A percentile compares a stretch with the other conserved stretches of the same genome.
phyloP scores from a whole-genome alignment of 352 stramenopile species.

The Phytophthora sp. region DNA sequence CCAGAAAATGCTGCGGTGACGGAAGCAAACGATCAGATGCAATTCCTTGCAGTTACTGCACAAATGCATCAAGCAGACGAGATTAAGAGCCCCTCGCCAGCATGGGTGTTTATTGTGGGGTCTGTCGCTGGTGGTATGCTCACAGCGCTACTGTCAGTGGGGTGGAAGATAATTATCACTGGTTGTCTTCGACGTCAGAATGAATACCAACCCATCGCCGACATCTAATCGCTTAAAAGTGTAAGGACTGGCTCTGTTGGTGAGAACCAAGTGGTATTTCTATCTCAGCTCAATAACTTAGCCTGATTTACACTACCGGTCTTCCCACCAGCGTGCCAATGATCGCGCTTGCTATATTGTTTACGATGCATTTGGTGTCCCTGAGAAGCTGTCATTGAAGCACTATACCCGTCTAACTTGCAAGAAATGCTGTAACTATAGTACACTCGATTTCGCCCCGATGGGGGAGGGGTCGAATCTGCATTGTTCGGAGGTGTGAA shows the following conservation, averaged over 20 bases:
- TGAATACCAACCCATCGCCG: slow-evolving; percentile 29
- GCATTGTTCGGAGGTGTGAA: too few species aligned
- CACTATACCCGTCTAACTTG: too few species aligned
- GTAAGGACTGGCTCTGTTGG: not conserved
- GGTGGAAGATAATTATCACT: slow-evolving; percentile 39
- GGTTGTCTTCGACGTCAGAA: slow-evolving; percentile 29
- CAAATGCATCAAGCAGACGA: slow-evolving; percentile 32
- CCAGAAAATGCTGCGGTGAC: not conserved
- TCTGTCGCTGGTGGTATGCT: slow-evolving; percentile 34
- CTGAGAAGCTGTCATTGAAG: too few species aligned
- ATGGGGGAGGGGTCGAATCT: too few species aligned
- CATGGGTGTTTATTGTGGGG: slow-evolving; percentile 31
- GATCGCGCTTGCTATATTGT: too few species aligned
- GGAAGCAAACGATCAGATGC: slow-evolving; percentile 7
- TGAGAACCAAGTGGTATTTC: slow-evolving; percentile 8
- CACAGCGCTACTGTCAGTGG: slow-evolving; percentile 25
- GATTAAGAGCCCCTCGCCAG: slow-evolving; percentile 1
- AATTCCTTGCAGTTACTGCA: slow-evolving; percentile 16
- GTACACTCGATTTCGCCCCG: too few species aligned
- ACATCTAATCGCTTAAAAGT: slow-evolving; percentile 17
- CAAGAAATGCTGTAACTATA: too few species aligned
- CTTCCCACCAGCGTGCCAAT: not conserved
- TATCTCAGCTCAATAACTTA: too few species aligned
- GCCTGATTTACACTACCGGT: slow-evolving; percentile 2
- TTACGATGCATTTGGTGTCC: too few species aligned